Conservation (phyloP, 257 asterid genomes). For the Jaltomata sinuosa region DNA sequence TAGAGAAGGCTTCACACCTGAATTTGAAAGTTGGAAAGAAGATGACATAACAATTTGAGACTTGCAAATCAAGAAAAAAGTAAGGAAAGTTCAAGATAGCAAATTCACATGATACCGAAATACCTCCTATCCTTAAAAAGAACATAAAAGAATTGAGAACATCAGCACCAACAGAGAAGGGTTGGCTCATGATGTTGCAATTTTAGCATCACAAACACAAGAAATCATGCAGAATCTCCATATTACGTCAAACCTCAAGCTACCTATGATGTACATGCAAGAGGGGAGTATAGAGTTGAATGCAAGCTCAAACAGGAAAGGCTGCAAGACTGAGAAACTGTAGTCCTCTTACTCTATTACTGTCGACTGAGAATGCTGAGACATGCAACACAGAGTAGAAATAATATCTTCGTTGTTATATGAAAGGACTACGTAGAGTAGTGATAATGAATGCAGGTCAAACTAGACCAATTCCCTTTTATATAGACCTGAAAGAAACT, state of each 20-base stretch:
- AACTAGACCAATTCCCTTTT: not conserved
- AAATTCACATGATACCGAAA: not conserved
- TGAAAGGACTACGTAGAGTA: not conserved
- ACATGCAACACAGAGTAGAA: not conserved
- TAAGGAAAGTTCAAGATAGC: not conserved
- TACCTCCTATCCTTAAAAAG: not conserved
- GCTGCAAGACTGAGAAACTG: not conserved
- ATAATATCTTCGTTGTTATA: not conserved
- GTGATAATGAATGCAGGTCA: not conserved
- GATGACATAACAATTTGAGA: not conserved
- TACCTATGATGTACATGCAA: not conserved
- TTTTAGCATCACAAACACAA: not conserved
- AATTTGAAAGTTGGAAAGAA: not conserved
- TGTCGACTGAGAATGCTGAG: not conserved
- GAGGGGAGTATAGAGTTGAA: not conserved
- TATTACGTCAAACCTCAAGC: not conserved
- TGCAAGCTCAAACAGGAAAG: not conserved
- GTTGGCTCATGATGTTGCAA: not conserved
- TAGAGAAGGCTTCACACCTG: slow-evolving; percentile 43
- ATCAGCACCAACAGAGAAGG: slow-evolving; percentile 1
- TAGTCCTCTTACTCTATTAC: not conserved
- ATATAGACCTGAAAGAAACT: not conserved
- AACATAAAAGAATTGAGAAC: not conserved
- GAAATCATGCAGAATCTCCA: not conserved
- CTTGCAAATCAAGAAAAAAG: not conserved